phyloP scores from a whole-genome alignment of 805 yeast genomes.

The Yamadazyma ubonensis region DNA sequence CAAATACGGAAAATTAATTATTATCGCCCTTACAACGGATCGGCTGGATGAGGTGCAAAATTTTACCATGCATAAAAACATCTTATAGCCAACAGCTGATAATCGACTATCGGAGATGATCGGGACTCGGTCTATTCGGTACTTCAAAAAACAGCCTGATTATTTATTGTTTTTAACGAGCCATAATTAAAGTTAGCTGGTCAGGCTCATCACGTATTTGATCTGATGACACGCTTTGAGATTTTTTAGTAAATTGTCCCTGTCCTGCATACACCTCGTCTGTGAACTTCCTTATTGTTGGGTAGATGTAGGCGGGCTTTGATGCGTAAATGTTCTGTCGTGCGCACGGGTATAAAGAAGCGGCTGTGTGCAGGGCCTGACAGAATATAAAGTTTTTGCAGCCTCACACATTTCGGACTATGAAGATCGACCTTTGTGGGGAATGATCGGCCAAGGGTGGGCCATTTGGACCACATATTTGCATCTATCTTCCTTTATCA shows the following conservation, averaged over 20 bases:
- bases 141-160: not conserved
- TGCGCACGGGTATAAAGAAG: not conserved
- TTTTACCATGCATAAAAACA: not conserved
- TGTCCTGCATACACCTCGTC: not conserved
- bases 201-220: not conserved
- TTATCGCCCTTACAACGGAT: constrained; percentile 1
- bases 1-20: constrained; percentile 5
- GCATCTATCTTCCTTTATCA: too few relatives aligned
- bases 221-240: not conserved
- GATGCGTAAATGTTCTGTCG: not conserved
- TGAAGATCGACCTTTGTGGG: not conserved
- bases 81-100: not conserved
- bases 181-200: not conserved
- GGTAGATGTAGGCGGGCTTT: constrained; percentile 3
- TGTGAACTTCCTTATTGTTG: not conserved
- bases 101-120: not conserved
- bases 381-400: not conserved
- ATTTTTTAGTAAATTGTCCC: too few relatives aligned
- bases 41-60: not conserved
- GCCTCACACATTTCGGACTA: not conserved
- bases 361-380: not conserved
- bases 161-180: not conserved
- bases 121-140: too few relatives aligned
- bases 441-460: too few relatives aligned
- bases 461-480: too few relatives aligned